Base-by-base conservation (phyloP, 1,284 basidiomycete genomes). In the Apiotrichum sp. region DNA sequence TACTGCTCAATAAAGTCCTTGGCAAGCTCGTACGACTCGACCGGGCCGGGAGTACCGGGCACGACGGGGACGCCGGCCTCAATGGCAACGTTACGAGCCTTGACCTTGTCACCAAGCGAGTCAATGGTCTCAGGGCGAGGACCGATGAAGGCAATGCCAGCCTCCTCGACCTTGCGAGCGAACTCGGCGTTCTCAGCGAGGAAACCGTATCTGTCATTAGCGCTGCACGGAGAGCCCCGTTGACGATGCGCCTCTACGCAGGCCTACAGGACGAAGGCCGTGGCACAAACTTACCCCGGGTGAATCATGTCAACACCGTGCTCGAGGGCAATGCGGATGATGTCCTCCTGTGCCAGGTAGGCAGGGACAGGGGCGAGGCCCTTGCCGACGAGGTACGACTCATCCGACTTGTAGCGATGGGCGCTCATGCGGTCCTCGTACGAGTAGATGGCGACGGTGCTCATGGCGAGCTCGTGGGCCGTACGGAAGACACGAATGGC, bases 291-390 rank as follows among this genome's bases (percentile, higher is more conserved):
- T 71, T 69, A 92, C 88, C 92, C 92, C 14, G 93, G 93, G 78
- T 98, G 96, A 73, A 99, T 98, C 95, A 98, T 98, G 75, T 98
- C 93, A 42, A 98, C 95, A 42, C 90, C 91, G 78, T 97, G 92
- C 77, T 98, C 93, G 50, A 96, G 81, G 34, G 93, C 93, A 67
- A 93, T 88, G 61, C 86, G 81, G 77, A 99, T 90, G 77, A 99
- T 98, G 71, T 97, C 93, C 66, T 97, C 92, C 74, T 98, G 93
- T 14, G 92, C 88, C 61, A 99, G 87, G 78, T 99, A 99, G 22
- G 96, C 96, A 34, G 82, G 93, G 52, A 98, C 96, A 41, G 96
- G 96, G 13, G 92, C 89, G 57, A 97, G 79, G 31, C 95, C 95
- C 69, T 89, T 91, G 61, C 96, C 96, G 65, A 98, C 95, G 76